A percentile compares a stretch with the other conserved stretches of the same genome.
phyloP scores from a whole-genome alignment of 2,329 filamentous ascomycete genomes.

The Colletotrichum destructivum region DNA sequence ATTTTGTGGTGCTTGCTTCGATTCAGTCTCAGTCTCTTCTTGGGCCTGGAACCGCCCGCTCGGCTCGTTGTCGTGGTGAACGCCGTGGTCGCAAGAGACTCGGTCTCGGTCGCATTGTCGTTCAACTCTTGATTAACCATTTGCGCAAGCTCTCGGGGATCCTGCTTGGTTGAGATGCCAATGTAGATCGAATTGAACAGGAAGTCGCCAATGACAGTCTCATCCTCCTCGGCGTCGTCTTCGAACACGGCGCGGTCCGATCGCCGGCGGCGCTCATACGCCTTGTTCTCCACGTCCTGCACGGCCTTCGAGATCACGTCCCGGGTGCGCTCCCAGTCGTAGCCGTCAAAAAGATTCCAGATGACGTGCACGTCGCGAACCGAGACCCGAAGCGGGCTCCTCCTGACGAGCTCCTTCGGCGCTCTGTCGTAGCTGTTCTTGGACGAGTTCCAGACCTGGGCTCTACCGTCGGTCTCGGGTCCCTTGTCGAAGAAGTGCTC shows the following conservation, averaged over 20 bases:
- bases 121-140: conserved; percentile 92
- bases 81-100: conserved; percentile 86
- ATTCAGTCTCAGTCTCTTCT: conserved; percentile 78
- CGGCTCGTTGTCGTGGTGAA: conserved; percentile 71
- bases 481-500: conserved; percentile 83
- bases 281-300: conserved; percentile 86
- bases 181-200: conserved; percentile 99
- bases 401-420: conserved; percentile 72
- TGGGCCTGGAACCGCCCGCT: conserved; percentile 59
- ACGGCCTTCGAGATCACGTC: conserved; percentile 91
- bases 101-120: conserved; percentile 89
- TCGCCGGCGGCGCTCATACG: conserved; percentile 79
- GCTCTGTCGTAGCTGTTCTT: conserved; percentile 81
- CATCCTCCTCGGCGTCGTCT: conserved; percentile 83
- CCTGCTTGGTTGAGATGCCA: conserved; percentile 87
- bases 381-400: conserved; percentile 81
- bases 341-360: conserved; percentile 98
- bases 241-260: conserved; percentile 67
- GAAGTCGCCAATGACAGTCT: conserved; percentile 92
- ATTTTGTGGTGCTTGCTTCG: conserved; percentile 95
- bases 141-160: conserved; percentile 84
- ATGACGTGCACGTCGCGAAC: conserved; percentile 93
- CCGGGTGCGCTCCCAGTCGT: conserved; percentile 93
- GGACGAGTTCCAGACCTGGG: conserved; percentile 85
- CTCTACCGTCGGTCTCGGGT: conserved; percentile 74